Percentiles rank a stretch among this genome's conserved stretches.
These are phyloP conservation scores for Loxodes magnus DNA, from an alignment of 73 alveolate genomes.

Conservation along the genomic window DNA sequence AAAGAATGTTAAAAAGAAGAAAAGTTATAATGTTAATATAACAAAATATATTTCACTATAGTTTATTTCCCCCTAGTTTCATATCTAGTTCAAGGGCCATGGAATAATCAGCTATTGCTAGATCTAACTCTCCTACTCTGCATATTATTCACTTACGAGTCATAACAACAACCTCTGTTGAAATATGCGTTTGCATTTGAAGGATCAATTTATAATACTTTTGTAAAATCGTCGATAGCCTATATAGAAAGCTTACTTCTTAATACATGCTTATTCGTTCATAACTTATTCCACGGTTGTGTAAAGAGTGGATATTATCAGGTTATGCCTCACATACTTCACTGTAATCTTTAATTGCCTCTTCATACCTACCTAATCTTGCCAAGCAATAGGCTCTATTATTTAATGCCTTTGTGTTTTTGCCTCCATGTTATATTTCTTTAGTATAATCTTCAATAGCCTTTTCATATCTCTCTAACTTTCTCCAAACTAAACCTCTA, in stretches of 20 bases:
- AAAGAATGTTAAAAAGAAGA: too few relatives aligned
- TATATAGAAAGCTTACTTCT: constrained; percentile 23
- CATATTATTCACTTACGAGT: too few relatives aligned
- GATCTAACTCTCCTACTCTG: too few relatives aligned
- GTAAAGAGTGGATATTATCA: constrained; percentile 82
- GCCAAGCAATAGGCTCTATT: constrained; percentile 92
- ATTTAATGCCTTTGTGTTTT: constrained; percentile 64
- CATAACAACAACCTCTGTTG: constrained; percentile 95
- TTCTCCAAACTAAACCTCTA: constrained; percentile 86
- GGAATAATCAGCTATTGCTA: constrained; percentile 72
- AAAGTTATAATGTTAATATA: too few relatives aligned
- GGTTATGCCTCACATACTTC: constrained; percentile 51
- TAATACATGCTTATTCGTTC: constrained; percentile 79
- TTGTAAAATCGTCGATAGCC: constrained; percentile 86
- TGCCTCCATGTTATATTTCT: constrained; percentile 46
- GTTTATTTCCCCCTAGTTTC: constrained; percentile 29
- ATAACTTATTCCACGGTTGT: constrained; percentile 86
- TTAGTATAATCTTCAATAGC: constrained; percentile 84
- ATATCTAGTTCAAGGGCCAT: constrained; percentile 76
- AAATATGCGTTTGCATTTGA: constrained; percentile 92
- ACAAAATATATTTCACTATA: too few relatives aligned
- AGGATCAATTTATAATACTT: constrained; percentile 75
- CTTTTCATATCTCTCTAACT: constrained; percentile 77
- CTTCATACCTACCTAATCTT: constrained; percentile 66
- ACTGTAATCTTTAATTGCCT: constrained; percentile 84